Conservation (phyloP, 441 rosid genomes). For the Brassica hybrid region DNA sequence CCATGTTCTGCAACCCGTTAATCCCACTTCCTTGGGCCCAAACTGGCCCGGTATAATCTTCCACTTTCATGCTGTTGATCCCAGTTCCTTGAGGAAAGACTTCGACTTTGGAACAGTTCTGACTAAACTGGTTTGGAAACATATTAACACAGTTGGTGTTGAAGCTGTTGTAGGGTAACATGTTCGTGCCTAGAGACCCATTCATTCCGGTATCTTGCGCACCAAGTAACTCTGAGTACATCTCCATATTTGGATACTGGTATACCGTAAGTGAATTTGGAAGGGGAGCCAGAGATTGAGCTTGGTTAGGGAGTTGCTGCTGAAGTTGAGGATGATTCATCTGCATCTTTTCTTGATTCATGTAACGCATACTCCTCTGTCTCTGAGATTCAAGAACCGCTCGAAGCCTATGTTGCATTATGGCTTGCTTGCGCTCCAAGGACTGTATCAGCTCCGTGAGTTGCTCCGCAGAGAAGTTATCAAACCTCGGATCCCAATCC, state of each 20-base stretch:
- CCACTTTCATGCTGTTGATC: constrained; percentile 1
- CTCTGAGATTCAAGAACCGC: constrained; percentile 28
- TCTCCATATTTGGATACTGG: constrained; percentile 4
- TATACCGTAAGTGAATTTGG: constrained; percentile 12
- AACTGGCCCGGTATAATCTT: not conserved
- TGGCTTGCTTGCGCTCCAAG: constrained; percentile 21
- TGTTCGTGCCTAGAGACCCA: constrained; percentile 11
- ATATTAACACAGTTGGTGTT: not conserved
- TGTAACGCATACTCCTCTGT: not conserved
- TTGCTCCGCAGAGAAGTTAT: constrained; percentile 25
- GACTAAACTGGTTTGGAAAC: not conserved
- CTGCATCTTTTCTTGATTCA: constrained; percentile 24
- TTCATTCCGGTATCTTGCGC: not conserved
- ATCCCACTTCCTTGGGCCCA: constrained; percentile 7
- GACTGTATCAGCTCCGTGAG: constrained; percentile 15
- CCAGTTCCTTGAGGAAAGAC: not conserved
- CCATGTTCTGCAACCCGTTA: constrained; percentile 20
- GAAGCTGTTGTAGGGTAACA: constrained; percentile 16
- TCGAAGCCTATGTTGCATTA: constrained; percentile 22
- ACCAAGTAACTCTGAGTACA: constrained; percentile 7
- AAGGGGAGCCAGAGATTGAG: not conserved
- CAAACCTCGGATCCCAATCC: constrained; percentile 38
- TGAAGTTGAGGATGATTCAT: constrained; percentile 21
- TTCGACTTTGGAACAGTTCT: constrained; percentile 1
- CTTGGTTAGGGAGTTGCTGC: constrained; percentile 4